A percentile compares a stretch with the other conserved stretches of the same genome.
Evolutionary conservation across 352 stramenopile species (phyloP).

Genomic region (Globisporangium rhizosaccharum): DNA sequence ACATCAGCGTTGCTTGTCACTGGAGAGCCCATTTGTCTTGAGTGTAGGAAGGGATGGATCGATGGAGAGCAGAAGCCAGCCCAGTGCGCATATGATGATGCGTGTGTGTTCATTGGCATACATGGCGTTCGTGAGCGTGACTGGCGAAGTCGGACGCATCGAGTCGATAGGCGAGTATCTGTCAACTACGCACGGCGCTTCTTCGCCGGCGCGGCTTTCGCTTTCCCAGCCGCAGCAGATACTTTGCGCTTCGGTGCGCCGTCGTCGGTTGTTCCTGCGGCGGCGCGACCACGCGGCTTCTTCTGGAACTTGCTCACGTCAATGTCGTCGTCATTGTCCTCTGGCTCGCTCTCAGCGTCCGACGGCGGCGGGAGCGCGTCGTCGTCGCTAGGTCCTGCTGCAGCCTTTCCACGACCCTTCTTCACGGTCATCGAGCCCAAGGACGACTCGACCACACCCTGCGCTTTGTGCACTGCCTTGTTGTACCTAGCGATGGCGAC

Average conservation of each 20-base stretch:
- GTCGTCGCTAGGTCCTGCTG: slow-evolving; percentile 30
- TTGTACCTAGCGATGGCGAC: slow-evolving; percentile 75
- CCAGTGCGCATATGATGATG: not conserved
- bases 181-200: slow-evolving; percentile 34
- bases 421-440: slow-evolving; percentile 64
- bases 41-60: too few relatives aligned
- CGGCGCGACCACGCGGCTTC: slow-evolving; percentile 38
- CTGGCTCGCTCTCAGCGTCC: slow-evolving; percentile 66
- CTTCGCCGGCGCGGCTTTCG: slow-evolving; percentile 52
- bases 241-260: slow-evolving; percentile 48
- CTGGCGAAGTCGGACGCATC: too few relatives aligned
- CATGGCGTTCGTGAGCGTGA: not conserved
- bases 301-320: slow-evolving; percentile 84
- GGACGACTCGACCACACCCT: slow-evolving; percentile 89
- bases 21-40: too few relatives aligned
- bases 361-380: slow-evolving; percentile 45
- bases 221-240: slow-evolving; percentile 16
- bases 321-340: slow-evolving; percentile 42
- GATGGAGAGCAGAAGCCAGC: too few relatives aligned
- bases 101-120: not conserved
- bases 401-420: slow-evolving; percentile 60
- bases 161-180: not conserved
- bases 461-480: slow-evolving; percentile 89
- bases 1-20: too few relatives aligned
- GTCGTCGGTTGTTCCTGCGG: slow-evolving; percentile 7